Evolutionary conservation across 441 rosid species (phyloP).

Genomic region (Adansonia gregorii): DNA sequence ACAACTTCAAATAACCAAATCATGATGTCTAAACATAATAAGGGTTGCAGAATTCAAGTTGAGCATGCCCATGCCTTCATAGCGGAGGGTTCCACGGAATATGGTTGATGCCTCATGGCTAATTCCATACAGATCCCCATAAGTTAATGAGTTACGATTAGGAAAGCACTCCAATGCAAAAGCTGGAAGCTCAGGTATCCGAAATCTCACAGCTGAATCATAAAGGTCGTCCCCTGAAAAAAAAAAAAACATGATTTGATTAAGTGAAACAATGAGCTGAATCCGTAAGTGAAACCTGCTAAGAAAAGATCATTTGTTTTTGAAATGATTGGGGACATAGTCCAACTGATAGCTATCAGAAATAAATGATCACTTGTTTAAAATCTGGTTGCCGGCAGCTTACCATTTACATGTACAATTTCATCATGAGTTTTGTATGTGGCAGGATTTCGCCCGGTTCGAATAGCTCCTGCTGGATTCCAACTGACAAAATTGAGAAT

Average conservation of each 20-base stretch:
- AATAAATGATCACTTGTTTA: background rate
- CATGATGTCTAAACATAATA: background rate
- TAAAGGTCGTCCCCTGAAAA: constrained; percentile 70
- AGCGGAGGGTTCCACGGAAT: constrained; percentile 94
- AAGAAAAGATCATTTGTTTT: no score
- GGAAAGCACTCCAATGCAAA: constrained; percentile 95
- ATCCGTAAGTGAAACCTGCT: background rate
- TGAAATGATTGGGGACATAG: no score
- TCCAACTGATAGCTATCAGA: background rate
- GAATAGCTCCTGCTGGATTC: constrained; percentile 96
- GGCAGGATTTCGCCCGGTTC: constrained; percentile 80
- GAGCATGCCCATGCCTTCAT: constrained; percentile 59
- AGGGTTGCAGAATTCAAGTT: background rate
- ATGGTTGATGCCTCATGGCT: constrained; percentile 76
- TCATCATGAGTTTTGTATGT: constrained; percentile 59
- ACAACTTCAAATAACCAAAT: no score
- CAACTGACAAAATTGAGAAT: constrained; percentile 54
- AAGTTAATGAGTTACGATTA: constrained; percentile 80
- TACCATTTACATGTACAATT: constrained; percentile 72
- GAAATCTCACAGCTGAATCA: constrained; percentile 66
- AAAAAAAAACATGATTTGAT: constrained; percentile 19
- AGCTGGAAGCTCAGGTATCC: constrained; percentile 85
- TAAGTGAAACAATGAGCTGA: constrained; percentile 21
- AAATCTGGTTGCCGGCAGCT: constrained; percentile 19
- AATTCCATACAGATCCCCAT: constrained; percentile 78